These are phyloP conservation scores for Aspergillus fischeri DNA, from an alignment of 2,329 filamentous ascomycete genomes.

Conservation along the genomic window DNA sequence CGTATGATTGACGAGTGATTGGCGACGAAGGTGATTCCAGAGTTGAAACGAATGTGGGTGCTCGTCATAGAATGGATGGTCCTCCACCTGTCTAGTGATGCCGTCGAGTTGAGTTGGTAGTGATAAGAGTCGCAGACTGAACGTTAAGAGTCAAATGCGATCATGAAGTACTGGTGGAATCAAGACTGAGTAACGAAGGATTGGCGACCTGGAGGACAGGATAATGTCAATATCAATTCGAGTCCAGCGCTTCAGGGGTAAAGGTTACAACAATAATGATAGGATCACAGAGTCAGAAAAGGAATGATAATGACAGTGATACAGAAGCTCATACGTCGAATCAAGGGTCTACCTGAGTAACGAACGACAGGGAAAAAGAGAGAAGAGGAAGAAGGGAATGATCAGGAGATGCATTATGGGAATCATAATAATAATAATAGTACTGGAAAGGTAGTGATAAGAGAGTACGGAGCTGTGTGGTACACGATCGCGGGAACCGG, in stretches of 20 bases:
- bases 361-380: not conserved
- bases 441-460: not conserved
- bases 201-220: constrained; percentile 11
- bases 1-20: constrained; percentile 3
- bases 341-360: not conserved
- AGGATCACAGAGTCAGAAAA: constrained; percentile 9
- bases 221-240: constrained; percentile 11
- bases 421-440: not conserved
- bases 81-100: not conserved
- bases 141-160: not conserved
- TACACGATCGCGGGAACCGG: not conserved
- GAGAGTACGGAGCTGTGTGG: not conserved
- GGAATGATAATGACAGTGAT: not conserved
- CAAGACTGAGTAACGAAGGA: constrained; percentile 9
- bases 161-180: not conserved
- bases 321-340: too few relatives aligned
- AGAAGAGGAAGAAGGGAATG: not conserved
- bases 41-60: constrained; percentile 1
- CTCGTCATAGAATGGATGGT: not conserved
- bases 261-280: not conserved
- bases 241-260: constrained; percentile 8
- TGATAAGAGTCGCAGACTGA: not conserved
- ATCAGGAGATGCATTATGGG: not conserved
- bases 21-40: not conserved
- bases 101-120: not conserved